Base-by-base conservation (phyloP, 345 rosid genomes). In the Cardamine chenopodiifolia region DNA sequence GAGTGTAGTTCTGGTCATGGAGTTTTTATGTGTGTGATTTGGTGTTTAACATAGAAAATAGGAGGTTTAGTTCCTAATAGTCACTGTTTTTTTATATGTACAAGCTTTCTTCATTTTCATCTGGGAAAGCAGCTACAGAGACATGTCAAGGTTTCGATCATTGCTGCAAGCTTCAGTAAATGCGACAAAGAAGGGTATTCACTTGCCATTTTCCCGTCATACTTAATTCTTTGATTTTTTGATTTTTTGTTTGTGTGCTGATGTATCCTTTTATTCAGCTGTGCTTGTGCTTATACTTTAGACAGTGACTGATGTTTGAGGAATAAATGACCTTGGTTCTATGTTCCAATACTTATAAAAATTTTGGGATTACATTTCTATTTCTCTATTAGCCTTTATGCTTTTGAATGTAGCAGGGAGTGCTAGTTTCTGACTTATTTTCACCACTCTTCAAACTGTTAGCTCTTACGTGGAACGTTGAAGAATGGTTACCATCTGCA, bases 401-500 rank as follows among this genome's bases (percentile, higher is more conserved):
- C 39, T 68, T 15, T 39, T 50, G 35, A 39, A 28, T 59, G 26
- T 49, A 58, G 53, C 45, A 48, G 44, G 14, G 6, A 18, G 19
- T 48, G 68, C 54, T 34, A 68, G 42, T 39, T 45, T 61, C 9
- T 55, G 55, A 63, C 66, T 10, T 77, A 70, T 44, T 45, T 72
- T 70, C 64, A 52, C 39, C 40, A 61, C 54, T 76, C 25, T 68
- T 14, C 66, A 44, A 39, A 50, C 37, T 83, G 50, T 66, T 75
- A 95, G 99, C 96, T 74, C 85, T 95, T 68, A 83, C 90, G 8
- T 84, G 99, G 99, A 90, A 88, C 70, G 66, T 80, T 69, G 99
- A 95, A 69, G 97, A 95, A 74, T 85, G 85, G 87, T 79, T 95
- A 62, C 99, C 97, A 25, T 97, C 99, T 20, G 49, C 72, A 25